Evolutionary conservation across 495 filamentous ascomycete genomes (phyloP).

Genomic region (Lepraria neglecta): DNA sequence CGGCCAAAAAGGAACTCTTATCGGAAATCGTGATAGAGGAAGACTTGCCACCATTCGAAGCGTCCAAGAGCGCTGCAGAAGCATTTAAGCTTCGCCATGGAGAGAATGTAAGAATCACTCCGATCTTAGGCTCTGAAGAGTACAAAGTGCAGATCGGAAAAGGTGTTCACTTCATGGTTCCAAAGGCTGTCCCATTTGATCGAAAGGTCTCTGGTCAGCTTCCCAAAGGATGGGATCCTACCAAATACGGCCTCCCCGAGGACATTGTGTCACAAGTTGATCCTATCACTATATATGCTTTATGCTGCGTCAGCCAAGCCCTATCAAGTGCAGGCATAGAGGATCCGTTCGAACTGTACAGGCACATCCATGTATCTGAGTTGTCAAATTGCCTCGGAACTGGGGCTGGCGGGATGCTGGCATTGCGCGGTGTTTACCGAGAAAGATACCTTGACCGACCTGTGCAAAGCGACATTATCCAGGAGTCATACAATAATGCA

Average conservation of each 20-base stretch:
- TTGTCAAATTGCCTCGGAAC: constrained; percentile 28
- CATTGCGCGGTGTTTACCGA: constrained; percentile 16
- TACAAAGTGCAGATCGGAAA: constrained; percentile 22
- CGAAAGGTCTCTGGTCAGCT: constrained; percentile 25
- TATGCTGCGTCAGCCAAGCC: constrained; percentile 25
- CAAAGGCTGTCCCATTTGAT: constrained; percentile 19
- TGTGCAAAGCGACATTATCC: constrained; percentile 25
- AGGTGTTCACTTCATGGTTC: constrained; percentile 24
- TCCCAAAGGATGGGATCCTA: constrained; percentile 27
- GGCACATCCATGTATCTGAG: constrained; percentile 29
- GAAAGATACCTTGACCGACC: constrained; percentile 23
- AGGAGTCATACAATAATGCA: constrained; percentile 29
- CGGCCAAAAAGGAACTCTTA: constrained; percentile 18
- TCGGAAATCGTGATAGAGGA: constrained; percentile 22
- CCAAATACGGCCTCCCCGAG: constrained; percentile 27
- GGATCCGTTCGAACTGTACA: too few species aligned
- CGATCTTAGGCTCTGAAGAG: constrained; percentile 3
- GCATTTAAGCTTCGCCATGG: constrained; percentile 22
- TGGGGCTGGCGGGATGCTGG: constrained; percentile 26
- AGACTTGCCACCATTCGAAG: constrained; percentile 18
- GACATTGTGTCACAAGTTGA: constrained; percentile 26
- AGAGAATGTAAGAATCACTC: constrained; percentile 19
- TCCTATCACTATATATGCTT: constrained; percentile 21
- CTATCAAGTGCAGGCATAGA: constrained; percentile 23
- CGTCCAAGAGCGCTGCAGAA: constrained; percentile 17